Percentiles rank a stretch among this genome's conserved stretches.
These are phyloP conservation scores for Fusarium bactridioides DNA, from an alignment of 2,329 filamentous ascomycete genomes.

Conservation along the genomic window DNA sequence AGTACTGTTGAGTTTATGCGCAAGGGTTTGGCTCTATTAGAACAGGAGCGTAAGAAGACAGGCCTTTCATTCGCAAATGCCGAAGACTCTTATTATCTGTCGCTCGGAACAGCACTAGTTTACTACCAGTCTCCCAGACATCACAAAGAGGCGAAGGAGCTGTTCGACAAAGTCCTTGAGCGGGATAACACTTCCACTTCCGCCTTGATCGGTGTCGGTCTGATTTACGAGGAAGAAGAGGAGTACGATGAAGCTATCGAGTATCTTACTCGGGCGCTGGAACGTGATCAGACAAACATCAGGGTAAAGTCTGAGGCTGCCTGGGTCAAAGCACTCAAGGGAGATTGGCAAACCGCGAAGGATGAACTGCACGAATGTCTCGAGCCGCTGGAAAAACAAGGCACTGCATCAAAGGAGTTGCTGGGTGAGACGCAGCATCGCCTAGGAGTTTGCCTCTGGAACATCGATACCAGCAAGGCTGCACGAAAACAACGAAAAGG, in stretches of 20 bases:
- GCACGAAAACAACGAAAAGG: constrained; percentile 82
- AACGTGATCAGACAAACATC: constrained; percentile 76
- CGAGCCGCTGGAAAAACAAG: constrained; percentile 67
- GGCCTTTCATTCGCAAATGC: constrained; percentile 75
- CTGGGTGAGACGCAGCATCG: constrained; percentile 87
- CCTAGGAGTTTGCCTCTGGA: constrained; percentile 87
- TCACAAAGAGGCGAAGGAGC: constrained; percentile 83
- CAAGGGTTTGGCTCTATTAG: constrained; percentile 71
- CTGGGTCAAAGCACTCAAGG: constrained; percentile 88
- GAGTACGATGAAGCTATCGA: constrained; percentile 83
- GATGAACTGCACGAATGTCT: constrained; percentile 76
- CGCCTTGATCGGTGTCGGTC: constrained; percentile 86
- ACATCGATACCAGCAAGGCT: constrained; percentile 75
- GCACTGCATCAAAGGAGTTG: constrained; percentile 68
- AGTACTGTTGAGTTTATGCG: constrained; percentile 81
- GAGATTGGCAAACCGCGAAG: constrained; percentile 74
- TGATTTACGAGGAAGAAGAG: constrained; percentile 93
- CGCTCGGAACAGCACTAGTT: constrained; percentile 86
- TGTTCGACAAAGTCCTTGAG: constrained; percentile 83
- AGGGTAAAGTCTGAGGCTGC: constrained; percentile 86
- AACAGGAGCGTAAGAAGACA: constrained; percentile 68
- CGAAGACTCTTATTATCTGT: constrained; percentile 76
- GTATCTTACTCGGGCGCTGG: constrained; percentile 79
- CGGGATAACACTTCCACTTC: constrained; percentile 79
- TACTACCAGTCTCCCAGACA: constrained; percentile 90